Conservation (phyloP, 2,329 filamentous ascomycete genomes). For the Beauveria sp. region DNA sequence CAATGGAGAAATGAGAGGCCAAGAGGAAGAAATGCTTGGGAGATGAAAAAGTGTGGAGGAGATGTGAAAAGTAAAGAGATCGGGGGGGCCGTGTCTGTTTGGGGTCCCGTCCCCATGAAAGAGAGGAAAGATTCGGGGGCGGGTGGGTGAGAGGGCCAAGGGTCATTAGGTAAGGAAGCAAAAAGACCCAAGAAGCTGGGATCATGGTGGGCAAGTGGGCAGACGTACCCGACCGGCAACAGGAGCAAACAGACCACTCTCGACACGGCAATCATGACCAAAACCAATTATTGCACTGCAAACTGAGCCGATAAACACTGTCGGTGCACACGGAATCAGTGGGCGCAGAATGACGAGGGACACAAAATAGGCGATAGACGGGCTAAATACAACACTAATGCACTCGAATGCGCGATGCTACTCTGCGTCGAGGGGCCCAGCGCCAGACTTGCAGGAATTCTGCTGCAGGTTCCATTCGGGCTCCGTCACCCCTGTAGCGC, state of each 20-base stretch:
- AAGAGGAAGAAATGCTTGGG: neutral
- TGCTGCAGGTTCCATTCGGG: neutral
- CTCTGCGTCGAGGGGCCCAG: neutral
- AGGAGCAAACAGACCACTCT: no score
- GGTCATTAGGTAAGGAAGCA: slow-evolving; percentile 1
- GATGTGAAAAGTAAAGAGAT: slow-evolving; percentile 3
- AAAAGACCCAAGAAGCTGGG: neutral
- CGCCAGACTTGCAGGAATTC: neutral
- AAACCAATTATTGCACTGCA: no score
- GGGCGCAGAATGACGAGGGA: neutral
- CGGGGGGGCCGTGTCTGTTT: slow-evolving; percentile 7
- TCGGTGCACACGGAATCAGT: no score
- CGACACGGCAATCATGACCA: no score
- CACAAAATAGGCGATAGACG: slow-evolving; percentile 1
- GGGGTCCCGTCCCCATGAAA: slow-evolving; percentile 8
- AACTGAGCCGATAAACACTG: neutral
- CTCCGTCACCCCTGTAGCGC: neutral
- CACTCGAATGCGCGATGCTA: neutral
- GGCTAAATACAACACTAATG: neutral
- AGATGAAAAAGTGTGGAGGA: slow-evolving; percentile 6
- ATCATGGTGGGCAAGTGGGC: neutral
- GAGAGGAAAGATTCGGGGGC: slow-evolving; percentile 6
- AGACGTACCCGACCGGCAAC: no score
- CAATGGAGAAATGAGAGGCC: neutral
- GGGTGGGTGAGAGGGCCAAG: neutral